These are phyloP conservation scores for Astrothelium macrocarpum DNA, from an alignment of 495 filamentous ascomycete genomes.

Conservation along the genomic window DNA sequence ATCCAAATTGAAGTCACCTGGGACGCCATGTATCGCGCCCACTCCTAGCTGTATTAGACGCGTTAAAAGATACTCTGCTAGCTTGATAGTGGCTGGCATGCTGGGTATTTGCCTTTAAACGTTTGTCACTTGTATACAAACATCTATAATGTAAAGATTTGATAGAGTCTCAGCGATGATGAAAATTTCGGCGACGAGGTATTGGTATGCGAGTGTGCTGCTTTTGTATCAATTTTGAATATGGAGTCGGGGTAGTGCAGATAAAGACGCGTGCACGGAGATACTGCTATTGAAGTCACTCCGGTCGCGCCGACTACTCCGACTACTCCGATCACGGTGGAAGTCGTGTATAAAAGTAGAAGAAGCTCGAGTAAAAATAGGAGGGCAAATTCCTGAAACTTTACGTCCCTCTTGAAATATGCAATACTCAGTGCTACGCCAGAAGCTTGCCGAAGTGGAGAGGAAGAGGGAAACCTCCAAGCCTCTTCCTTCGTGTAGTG, in stretches of 20 bases:
- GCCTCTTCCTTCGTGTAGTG: not conserved
- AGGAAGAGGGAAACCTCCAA: not conserved
- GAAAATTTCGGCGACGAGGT: too few relatives aligned
- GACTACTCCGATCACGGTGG: not conserved
- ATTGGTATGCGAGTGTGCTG: not conserved
- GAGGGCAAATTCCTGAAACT: too few relatives aligned
- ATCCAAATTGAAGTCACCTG: constrained; percentile 65
- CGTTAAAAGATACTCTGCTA: constrained; percentile 56
- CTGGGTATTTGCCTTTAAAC: not conserved
- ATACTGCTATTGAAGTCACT: not conserved
- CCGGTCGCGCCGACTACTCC: not conserved
- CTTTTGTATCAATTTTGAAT: not conserved
- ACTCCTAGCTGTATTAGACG: constrained; percentile 61
- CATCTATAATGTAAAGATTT: too few relatives aligned
- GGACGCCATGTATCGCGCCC: constrained; percentile 37
- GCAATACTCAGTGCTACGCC: not conserved
- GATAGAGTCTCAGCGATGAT: too few relatives aligned
- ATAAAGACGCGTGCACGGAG: not conserved
- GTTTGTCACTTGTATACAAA: not conserved
- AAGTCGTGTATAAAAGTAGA: too few relatives aligned
- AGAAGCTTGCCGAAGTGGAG: not conserved
- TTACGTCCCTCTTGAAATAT: not conserved
- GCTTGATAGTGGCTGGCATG: constrained; percentile 18
- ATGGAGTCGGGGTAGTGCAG: not conserved
- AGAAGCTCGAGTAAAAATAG: too few relatives aligned